Base-by-base conservation (phyloP, 2,329 filamentous ascomycete genomes). In the Esteya vermicola region DNA sequence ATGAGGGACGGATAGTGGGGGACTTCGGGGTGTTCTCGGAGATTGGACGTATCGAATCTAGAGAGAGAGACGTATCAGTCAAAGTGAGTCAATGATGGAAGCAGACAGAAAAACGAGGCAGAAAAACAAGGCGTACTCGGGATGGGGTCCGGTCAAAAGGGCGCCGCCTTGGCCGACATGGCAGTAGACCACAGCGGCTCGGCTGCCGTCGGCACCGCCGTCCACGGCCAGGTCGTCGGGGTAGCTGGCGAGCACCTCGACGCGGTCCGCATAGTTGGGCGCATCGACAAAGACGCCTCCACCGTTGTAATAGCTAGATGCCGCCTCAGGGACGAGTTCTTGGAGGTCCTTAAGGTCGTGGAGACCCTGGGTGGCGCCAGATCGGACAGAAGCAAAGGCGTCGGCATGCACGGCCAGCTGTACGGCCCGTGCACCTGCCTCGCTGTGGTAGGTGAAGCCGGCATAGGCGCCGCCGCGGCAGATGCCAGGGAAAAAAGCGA, bases 221-320 rank as follows among this genome's bases (percentile, higher is more conserved):
- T 93, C 79, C 4, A 95, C 82, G 49, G 81, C 75, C 12, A 93
- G 57, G 13, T 79, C 65, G 27, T 85, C 80, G 0, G 69, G 69
- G 54, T 91, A 98, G 43, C 70, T 81, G 1, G 89, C 91, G 20
- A 98, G 63, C 7, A 94, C 70, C 57, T 95, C 76, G 1, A 95
- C 75, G 23, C 71, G 68, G 41, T 65, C 62, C 41, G 75, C 65
- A 33, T 31, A 31, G 28, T 69, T 72, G 4, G 70, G 67, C 2
- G 82, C 80, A 59, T 91, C 80, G 1, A 94, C 84, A 61, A 96
- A 98, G 1, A 93, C 77, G 4, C 91, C 88, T 1, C 91, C 91
- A 1, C 91, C 91, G 50, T 98, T 98, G 57, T 89, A 95, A 55
- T 98, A 98, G 13, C 76, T 79, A 39, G 69, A 65, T 44, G 93